Conservation (phyloP, 805 yeast species). For the Cyberlindnera petersonii region DNA sequence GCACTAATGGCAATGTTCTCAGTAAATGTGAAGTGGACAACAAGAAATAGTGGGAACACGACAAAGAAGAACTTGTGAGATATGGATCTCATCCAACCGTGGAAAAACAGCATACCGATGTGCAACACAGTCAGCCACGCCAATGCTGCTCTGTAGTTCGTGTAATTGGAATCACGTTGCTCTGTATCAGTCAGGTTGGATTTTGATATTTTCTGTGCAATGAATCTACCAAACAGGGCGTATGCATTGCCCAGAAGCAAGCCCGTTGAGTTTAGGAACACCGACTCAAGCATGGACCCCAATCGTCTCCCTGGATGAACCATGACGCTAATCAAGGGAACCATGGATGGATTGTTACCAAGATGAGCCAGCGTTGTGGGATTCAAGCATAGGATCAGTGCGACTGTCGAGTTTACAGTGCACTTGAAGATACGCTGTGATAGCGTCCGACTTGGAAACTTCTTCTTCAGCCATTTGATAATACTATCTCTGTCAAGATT, state of each 20-base stretch:
- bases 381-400: conserved; percentile 39
- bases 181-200: conserved; percentile 25
- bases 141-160: conserved; percentile 36
- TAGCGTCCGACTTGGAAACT: conserved; percentile 27
- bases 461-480: conserved; percentile 2
- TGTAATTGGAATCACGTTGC: conserved; percentile 30
- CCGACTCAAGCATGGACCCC: conserved; percentile 44
- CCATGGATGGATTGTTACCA: conserved; percentile 42
- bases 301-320: conserved; percentile 48
- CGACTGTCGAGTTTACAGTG: conserved; percentile 37
- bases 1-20: conserved; percentile 32
- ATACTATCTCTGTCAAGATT: too few relatives aligned
- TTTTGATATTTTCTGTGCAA: conserved; percentile 35
- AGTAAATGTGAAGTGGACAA: conserved; percentile 46
- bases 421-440: conserved; percentile 37
- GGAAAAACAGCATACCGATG: conserved; percentile 41
- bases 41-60: conserved; percentile 45
- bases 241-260: conserved; percentile 40
- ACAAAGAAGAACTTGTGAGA: conserved; percentile 43
- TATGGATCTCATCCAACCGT: conserved; percentile 47
- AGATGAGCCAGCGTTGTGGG: conserved; percentile 32
- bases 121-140: conserved; percentile 44
- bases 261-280: conserved; percentile 39
- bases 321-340: conserved; percentile 43
- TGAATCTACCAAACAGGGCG: conserved; percentile 37